Evolutionary conservation across 1,284 basidiomycete genomes (phyloP).

Genomic region (Sanghuangporus weigelae): DNA sequence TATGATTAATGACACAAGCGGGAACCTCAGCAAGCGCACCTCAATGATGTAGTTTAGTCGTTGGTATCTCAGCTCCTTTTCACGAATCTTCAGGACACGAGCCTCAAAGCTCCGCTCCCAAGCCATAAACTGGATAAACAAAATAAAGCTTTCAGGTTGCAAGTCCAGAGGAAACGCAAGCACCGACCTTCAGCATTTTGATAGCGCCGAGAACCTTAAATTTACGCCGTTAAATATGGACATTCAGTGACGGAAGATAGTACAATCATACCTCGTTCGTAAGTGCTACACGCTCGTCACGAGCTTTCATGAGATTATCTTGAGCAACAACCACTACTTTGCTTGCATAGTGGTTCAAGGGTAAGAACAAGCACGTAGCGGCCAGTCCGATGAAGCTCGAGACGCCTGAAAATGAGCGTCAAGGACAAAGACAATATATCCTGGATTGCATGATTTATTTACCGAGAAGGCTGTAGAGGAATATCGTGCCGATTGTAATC

Average conservation of each 20-base stretch:
- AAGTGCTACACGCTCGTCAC: slow-evolving; percentile 83
- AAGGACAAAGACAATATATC: not conserved
- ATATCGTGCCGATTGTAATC: slow-evolving; percentile 72
- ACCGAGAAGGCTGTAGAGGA: slow-evolving; percentile 81
- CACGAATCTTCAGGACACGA: slow-evolving; percentile 67
- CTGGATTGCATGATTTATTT: slow-evolving; percentile 21
- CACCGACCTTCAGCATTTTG: slow-evolving; percentile 80
- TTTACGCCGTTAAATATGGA: not conserved
- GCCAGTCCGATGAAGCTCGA: slow-evolving; percentile 80
- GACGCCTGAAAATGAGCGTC: slow-evolving; percentile 33
- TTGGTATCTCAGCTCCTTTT: slow-evolving; percentile 79
- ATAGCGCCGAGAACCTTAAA: slow-evolving; percentile 75
- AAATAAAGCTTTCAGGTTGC: not conserved
- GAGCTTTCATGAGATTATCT: slow-evolving; percentile 87
- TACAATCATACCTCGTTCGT: slow-evolving; percentile 78
- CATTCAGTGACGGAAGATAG: not conserved
- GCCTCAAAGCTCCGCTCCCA: slow-evolving; percentile 91
- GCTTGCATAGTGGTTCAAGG: slow-evolving; percentile 83
- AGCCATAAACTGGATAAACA: slow-evolving; percentile 70
- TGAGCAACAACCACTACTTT: slow-evolving; percentile 81
- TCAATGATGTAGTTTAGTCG: slow-evolving; percentile 85
- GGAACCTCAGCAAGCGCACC: slow-evolving; percentile 30
- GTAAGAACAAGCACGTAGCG: slow-evolving; percentile 79
- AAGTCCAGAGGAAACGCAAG: not conserved
- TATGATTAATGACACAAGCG: not conserved